Evolutionary conservation across 768 basidiomycete genomes (phyloP), one percentile per base, ranked within the genome.

Genomic region (Sporobolomyces roseus): DNA sequence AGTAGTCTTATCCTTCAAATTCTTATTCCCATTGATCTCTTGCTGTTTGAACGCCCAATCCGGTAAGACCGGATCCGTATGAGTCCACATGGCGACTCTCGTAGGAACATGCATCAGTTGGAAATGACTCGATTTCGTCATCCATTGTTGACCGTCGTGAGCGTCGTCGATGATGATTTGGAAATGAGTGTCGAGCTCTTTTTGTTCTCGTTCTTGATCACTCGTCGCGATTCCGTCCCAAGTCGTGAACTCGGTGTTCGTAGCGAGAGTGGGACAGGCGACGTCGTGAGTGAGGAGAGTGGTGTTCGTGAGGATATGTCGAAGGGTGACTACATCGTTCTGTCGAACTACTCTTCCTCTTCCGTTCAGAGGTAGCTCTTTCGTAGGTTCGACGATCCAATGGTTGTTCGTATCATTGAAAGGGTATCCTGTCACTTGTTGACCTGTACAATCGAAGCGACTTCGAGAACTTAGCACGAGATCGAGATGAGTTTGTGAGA

Each of bases 31-130:
- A 75, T 99, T 99, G 70, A 99, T 85, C 77, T 98, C 96, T 77
- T 98, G 93, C 78, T 98, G 94, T 77, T 89, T 89, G 83, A 88
- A 93, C 4, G 88, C 96, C 96, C 96, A 98, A 3, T 96, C 93
- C 0, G 96, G 96, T 17, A 99, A 83, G 55, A 75, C 63, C 0
- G 86, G 85, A 61, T 87, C 85, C 23, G 83, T 70, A 74, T 93
- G 90, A 10, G 93, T 97, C 93, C 93, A 97, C 82, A 99, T 84
- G 1, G 90, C 86, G 27, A 99, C 96, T 77, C 84, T 87, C 2
- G 94, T 98, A 1, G 89, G 85, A 2, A 90, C 83, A 79, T 99
- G 96, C 17, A 93, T 81, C 16, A 99, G 84, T 75, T 86, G 87
- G 82, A 98, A 96, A 78, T 96, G 88, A 8, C 91, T 88, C 6